phyloP scores from a whole-genome alignment of 2,329 filamentous ascomycete genomes.

The Neoascochyta sp. region DNA sequence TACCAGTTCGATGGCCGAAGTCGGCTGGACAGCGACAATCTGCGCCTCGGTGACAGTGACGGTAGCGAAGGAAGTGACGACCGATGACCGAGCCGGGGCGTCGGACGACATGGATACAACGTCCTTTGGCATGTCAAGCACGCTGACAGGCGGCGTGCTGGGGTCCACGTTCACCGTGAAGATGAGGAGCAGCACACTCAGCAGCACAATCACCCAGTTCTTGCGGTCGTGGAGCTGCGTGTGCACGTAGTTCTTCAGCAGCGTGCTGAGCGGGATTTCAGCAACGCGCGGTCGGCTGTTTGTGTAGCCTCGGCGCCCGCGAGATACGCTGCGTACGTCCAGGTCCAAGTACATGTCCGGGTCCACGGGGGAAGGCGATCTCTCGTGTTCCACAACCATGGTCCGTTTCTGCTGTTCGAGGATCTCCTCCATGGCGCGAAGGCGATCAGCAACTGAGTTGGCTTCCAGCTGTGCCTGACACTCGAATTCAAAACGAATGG shows the following conservation, averaged over 20 bases:
- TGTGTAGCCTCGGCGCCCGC: constrained; percentile 8
- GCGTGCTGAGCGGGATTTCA: constrained; percentile 51
- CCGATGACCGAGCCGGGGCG: constrained; percentile 10
- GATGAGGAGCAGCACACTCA: constrained; percentile 45
- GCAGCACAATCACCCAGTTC: constrained; percentile 50
- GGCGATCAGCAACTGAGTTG: constrained; percentile 25
- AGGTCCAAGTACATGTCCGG: constrained; percentile 3
- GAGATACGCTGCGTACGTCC: constrained; percentile 8
- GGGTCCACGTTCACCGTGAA: constrained; percentile 30
- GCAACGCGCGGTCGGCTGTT: constrained; percentile 12
- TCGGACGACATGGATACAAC: background rate
- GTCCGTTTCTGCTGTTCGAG: constrained; percentile 19
- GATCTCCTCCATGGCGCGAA: constrained; percentile 27
- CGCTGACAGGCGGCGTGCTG: constrained; percentile 6
- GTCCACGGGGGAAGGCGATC: constrained; percentile 3
- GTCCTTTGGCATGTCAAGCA: constrained; percentile 4
- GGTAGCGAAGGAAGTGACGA: constrained; percentile 23
- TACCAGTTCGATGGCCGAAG: no score
- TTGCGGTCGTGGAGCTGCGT: constrained; percentile 51
- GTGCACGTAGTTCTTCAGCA: constrained; percentile 53
- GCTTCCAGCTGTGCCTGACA: constrained; percentile 28
- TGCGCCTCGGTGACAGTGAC: constrained; percentile 26
- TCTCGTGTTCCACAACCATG: constrained; percentile 4
- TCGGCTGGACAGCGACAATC: no score
- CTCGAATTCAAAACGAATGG: constrained; percentile 31